phyloP scores from a whole-genome alignment of 768 basidiomycete genomes.

The Auriscalpium vulgare region DNA sequence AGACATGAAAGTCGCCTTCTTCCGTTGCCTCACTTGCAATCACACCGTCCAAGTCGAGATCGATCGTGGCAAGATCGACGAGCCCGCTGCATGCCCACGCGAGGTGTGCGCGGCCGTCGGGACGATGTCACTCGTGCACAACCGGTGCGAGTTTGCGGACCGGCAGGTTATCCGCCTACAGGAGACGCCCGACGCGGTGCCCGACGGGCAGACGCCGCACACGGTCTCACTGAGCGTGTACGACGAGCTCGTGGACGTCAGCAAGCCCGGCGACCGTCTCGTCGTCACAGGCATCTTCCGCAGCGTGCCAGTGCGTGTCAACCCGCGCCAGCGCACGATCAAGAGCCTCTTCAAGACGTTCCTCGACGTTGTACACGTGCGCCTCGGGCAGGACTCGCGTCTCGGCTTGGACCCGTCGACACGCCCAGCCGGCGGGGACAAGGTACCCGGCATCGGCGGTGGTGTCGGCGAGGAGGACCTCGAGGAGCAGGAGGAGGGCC shows the following conservation, averaged over 20 bases:
- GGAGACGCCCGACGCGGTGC: constrained; percentile 96
- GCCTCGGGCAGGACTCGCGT: constrained; percentile 52
- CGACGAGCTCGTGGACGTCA: constrained; percentile 94
- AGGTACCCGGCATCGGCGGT: constrained; percentile 60
- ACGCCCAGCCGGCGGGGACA: constrained; percentile 59
- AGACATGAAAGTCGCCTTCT: constrained; percentile 98
- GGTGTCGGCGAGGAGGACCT: constrained; percentile 55
- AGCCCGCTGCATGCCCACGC: constrained; percentile 85
- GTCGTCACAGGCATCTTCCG: constrained; percentile 91
- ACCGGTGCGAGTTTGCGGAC: constrained; percentile 94
- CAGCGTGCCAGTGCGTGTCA: constrained; percentile 91
- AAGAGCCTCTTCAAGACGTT: constrained; percentile 98
- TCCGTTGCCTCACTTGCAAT: constrained; percentile 91
- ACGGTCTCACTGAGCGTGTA: constrained; percentile 97
- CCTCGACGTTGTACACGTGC: constrained; percentile 90
- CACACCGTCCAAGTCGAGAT: constrained; percentile 98
- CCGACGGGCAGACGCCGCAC: constrained; percentile 97
- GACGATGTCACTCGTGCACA: constrained; percentile 93
- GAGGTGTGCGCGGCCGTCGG: constrained; percentile 86
- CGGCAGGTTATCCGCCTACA: constrained; percentile 92
- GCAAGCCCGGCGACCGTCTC: constrained; percentile 92
- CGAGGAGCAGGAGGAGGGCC: constrained; percentile 34
- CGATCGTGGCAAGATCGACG: constrained; percentile 95
- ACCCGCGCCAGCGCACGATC: constrained; percentile 83
- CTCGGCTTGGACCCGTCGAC: constrained; percentile 79